These are phyloP conservation scores for Corylus heterophylla DNA, from an alignment of 306 rosid genomes.

Conservation along the genomic window DNA sequence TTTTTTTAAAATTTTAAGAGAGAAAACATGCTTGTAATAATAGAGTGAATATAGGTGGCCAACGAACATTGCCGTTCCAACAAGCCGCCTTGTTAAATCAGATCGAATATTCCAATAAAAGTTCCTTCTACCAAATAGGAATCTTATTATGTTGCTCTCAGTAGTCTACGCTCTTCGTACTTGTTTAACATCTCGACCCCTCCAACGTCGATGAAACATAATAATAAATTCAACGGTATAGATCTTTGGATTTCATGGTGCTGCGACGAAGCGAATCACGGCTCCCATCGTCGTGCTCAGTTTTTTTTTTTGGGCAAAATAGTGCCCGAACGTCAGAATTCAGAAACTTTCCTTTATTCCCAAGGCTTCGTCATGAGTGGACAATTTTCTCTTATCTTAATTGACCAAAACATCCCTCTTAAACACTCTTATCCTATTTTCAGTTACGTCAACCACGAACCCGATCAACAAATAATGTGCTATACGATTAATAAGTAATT, in stretches of 20 bases:
- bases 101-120: conserved; percentile 24
- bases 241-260: background rate
- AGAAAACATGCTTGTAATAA: no score
- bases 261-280: no score
- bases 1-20: no score
- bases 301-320: background rate
- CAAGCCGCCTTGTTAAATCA: background rate
- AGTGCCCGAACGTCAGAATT: background rate
- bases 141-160: background rate
- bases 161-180: background rate
- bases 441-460: no score
- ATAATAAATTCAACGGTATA: background rate
- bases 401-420: conserved; percentile 14
- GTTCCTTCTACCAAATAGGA: background rate
- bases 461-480: no score
- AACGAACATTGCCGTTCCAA: background rate
- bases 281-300: background rate
- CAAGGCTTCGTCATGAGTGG: conserved; percentile 2
- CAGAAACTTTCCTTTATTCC: conserved; percentile 17
- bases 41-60: no score
- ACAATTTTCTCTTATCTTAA: background rate
- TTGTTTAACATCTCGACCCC: background rate
- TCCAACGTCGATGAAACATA: background rate
- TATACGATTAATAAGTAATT: no score
- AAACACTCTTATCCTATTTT: no score